Base-by-base conservation (phyloP, 306 rosid genomes). In the Oxytropis ochrocephala region DNA sequence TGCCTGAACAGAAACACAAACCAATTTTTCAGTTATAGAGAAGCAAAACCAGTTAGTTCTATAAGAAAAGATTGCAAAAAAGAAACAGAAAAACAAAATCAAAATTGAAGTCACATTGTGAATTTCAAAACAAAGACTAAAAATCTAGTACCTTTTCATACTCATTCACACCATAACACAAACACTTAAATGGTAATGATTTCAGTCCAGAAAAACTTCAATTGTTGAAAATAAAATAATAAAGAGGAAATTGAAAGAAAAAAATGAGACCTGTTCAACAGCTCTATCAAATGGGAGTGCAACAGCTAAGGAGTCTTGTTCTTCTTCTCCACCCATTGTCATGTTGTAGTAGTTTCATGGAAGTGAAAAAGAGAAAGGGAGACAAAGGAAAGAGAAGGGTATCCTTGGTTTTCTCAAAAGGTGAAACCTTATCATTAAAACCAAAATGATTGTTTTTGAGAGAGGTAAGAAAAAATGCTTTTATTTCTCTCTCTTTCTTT, bases 221-320 rank as follows among this genome's bases (percentile, higher is more conserved):
- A 24, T 24, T 24, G 29, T 24, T 24, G 29, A 24, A 24, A 24
- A 24, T 24, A 24, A 21, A 21, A 48, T 6, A 9, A 7, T 2
- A 73, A 41, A 30, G 35, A 67, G 70, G 64, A 65, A 3, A 11
- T 18, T 60, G 21, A 39, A 24, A 18, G 27, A 10, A 8, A 52
- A 12, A 24, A 39, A 64, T 18, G 21, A 59, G 42, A 91, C 97
- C 97, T 89, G 91, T 78, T 91, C 90, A 68, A 87, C 74, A 47
- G 89, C 79, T 80, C 96, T 87, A 87, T 91, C 96, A 82, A 83
- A 79, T 72, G 89, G 88, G 64, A 69, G 48, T 62, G 82, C 21
- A 44, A 86, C 51, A 35, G 87, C 38, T 16, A 78, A 79, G 65
- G 87, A 86, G 4, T 79, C 84, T 64, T n/a, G n/a, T n/a, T 83